Conservation (phyloP, 2,329 filamentous ascomycete species). For the Cercospora canescens region DNA sequence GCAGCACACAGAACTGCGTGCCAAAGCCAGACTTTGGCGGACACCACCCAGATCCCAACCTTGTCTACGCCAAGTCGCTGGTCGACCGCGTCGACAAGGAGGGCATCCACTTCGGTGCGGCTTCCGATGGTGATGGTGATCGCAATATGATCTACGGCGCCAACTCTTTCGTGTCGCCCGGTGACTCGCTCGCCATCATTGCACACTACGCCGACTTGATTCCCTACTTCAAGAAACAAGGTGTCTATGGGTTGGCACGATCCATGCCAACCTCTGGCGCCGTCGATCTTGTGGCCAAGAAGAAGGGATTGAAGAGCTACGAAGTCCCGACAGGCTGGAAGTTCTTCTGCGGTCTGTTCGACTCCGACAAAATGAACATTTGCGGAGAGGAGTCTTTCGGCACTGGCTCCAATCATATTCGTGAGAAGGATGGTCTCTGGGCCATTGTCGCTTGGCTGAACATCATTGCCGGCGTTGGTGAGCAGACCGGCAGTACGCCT, state of each 20-base stretch:
- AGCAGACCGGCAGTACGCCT: slow-evolving; percentile 76
- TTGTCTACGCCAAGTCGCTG: slow-evolving; percentile 92
- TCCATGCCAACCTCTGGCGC: slow-evolving; percentile 98
- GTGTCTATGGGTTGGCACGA: slow-evolving; percentile 90
- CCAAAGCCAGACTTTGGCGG: slow-evolving; percentile 95
- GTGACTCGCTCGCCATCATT: slow-evolving; percentile 96
- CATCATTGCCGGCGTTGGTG: slow-evolving; percentile 92
- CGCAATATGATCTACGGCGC: slow-evolving; percentile 99
- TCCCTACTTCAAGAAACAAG: slow-evolving; percentile 97
- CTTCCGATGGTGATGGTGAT: slow-evolving; percentile 95
- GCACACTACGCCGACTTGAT: slow-evolving; percentile 95
- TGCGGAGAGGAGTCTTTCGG: slow-evolving; percentile 98
- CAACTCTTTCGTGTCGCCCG: slow-evolving; percentile 92
- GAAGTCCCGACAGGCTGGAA: slow-evolving; percentile 99
- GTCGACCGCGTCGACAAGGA: slow-evolving; percentile 92
- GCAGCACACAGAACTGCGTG: slow-evolving; percentile 85
- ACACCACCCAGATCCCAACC: slow-evolving; percentile 95
- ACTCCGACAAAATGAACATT: slow-evolving; percentile 93
- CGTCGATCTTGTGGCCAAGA: slow-evolving; percentile 93
- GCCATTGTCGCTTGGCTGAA: slow-evolving; percentile 97
- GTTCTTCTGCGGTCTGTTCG: slow-evolving; percentile 96
- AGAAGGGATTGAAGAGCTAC: slow-evolving; percentile 86
- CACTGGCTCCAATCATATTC: slow-evolving; percentile 97
- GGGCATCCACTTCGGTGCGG: slow-evolving; percentile 91
- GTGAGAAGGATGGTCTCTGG: slow-evolving; percentile 98